Evolutionary conservation across 2,329 filamentous ascomycete species (phyloP).

Genomic region (Aspergillus oerlinghausenensis): DNA sequence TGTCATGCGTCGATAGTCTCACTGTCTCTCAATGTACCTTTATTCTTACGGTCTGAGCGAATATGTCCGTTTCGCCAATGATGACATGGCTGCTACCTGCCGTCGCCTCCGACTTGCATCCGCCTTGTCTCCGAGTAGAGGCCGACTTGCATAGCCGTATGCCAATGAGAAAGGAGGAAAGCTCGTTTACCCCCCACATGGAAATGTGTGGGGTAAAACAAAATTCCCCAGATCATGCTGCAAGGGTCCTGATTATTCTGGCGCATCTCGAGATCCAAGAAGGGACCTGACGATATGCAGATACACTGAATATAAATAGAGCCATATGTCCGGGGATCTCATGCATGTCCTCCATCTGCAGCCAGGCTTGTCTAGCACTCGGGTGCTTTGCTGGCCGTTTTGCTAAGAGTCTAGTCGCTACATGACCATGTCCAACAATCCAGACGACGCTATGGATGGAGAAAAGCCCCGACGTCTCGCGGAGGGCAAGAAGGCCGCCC

Average conservation of each 20-base stretch:
- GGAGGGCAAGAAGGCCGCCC: constrained; percentile 26
- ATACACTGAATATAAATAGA: background rate
- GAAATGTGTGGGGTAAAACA: background rate
- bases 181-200: background rate
- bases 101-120: background rate
- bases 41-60: no score
- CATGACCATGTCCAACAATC: background rate
- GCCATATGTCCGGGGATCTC: background rate
- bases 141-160: background rate
- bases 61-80: no score
- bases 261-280: background rate
- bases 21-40: no score
- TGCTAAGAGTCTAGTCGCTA: background rate
- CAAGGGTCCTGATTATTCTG: background rate
- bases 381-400: background rate
- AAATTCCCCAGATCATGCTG: background rate
- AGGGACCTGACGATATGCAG: background rate
- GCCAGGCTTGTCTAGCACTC: background rate
- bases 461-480: constrained; percentile 5
- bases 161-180: background rate
- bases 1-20: no score
- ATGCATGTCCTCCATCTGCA: background rate
- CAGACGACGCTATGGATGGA: constrained; percentile 1
- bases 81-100: no score
- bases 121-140: background rate